These are phyloP conservation scores for Fusarium denticulatum DNA, from an alignment of 2,329 filamentous ascomycete species.

Conservation along the genomic window DNA sequence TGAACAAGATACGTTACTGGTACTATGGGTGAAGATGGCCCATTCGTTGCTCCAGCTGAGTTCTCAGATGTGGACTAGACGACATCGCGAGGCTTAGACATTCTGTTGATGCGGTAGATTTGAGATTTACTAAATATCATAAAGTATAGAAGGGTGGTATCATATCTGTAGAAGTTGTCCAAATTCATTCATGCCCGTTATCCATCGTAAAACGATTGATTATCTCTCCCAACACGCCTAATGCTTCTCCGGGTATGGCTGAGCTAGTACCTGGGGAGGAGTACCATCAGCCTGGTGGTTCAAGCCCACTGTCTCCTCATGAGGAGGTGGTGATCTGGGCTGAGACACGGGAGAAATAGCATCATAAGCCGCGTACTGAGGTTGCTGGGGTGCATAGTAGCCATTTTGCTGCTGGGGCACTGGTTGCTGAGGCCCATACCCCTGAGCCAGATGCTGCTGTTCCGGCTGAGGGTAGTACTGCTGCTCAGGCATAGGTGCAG, in stretches of 20 bases:
- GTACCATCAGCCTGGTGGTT: slow-evolving; percentile 48
- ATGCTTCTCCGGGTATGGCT: slow-evolving; percentile 41
- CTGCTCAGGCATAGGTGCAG: slow-evolving; percentile 6
- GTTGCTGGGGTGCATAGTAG: neutral
- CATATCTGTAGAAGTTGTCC: slow-evolving; percentile 12
- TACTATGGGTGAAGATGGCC: slow-evolving; percentile 50
- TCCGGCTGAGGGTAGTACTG: neutral
- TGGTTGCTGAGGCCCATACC: neutral
- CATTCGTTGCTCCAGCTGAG: slow-evolving; percentile 50
- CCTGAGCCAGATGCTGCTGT: neutral
- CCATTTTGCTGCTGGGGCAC: neutral
- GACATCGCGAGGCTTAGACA: neutral
- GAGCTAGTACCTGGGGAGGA: slow-evolving; percentile 20
- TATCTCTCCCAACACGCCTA: neutral
- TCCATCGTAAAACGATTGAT: neutral
- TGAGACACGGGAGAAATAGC: slow-evolving; percentile 1
- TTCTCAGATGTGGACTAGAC: slow-evolving; percentile 49
- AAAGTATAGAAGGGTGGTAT: slow-evolving; percentile 35
- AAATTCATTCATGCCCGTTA: neutral
- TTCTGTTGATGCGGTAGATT: neutral
- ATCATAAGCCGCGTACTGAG: neutral
- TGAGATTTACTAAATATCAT: neutral
- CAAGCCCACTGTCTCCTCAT: slow-evolving; percentile 45
- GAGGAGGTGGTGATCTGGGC: slow-evolving; percentile 35
- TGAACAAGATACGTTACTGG: slow-evolving; percentile 54